Conservation (phyloP, 1,139 yeast species). For the Pichia sp. region DNA sequence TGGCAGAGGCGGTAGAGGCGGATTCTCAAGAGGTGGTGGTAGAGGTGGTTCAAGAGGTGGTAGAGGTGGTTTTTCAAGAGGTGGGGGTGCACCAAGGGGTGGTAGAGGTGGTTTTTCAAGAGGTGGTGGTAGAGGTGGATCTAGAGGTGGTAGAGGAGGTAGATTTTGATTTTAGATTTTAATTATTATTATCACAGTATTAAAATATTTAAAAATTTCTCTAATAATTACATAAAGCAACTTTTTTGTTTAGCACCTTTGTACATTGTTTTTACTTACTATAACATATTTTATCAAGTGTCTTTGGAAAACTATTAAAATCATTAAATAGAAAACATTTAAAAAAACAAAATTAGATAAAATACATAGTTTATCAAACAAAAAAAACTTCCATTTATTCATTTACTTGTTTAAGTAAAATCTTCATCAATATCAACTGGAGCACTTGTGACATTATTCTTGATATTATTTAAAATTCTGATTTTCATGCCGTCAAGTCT, state of each 20-base stretch:
- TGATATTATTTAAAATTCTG: constrained; percentile 74
- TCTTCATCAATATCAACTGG: constrained; percentile 35
- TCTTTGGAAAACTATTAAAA: too few relatives aligned
- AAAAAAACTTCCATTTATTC: too few relatives aligned
- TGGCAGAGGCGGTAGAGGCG: constrained; percentile 16
- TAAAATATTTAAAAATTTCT: too few relatives aligned
- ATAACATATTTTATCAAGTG: too few relatives aligned
- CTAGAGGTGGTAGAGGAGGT: constrained; percentile 20
- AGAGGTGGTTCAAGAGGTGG: constrained; percentile 38
- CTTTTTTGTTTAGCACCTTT: too few relatives aligned
- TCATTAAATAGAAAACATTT: too few relatives aligned
- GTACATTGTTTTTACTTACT: too few relatives aligned
- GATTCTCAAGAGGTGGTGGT: constrained; percentile 30
- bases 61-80: constrained; percentile 36
- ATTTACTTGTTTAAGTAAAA: constrained; percentile 27
- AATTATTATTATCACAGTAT: background rate
- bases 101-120: constrained; percentile 21
- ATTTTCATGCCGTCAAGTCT: constrained; percentile 92
- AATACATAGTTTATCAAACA: background rate
- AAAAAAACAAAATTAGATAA: background rate
- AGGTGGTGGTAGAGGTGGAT: constrained; percentile 32
- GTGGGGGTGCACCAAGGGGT: constrained; percentile 23
- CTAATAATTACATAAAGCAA: too few relatives aligned
- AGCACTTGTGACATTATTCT: constrained; percentile 46
- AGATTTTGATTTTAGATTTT: constrained; percentile 25